Conservation (phyloP, 163 green algal species). For the Prototheca wickerhamii region DNA sequence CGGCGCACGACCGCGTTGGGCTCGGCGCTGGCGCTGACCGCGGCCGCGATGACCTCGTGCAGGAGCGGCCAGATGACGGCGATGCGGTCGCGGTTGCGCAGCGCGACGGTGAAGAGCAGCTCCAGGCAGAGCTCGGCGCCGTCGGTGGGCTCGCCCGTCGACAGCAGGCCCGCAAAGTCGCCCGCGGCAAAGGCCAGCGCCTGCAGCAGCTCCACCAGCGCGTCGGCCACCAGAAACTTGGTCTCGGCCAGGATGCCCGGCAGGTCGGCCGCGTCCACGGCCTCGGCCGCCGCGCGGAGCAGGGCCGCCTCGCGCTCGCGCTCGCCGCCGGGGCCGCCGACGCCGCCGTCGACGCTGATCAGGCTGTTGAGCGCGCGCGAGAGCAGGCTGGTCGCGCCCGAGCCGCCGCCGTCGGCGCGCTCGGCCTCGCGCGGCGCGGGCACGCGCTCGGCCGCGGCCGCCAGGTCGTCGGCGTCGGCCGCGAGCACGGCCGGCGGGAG, state of each 20-base stretch:
- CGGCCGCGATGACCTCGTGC: constrained; percentile 42
- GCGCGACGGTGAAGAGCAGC: constrained; percentile 73
- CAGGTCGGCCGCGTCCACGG: constrained; percentile 28
- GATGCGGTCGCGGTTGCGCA: constrained; percentile 86
- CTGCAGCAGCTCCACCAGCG: constrained; percentile 59
- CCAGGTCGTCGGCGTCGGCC: constrained; percentile 14
- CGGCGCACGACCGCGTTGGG: constrained; percentile 44
- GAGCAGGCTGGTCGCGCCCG: constrained; percentile 29
- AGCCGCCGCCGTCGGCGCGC: neutral
- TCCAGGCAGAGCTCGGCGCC: constrained; percentile 81
- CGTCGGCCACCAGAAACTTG: constrained; percentile 71
- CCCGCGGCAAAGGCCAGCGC: constrained; percentile 52
- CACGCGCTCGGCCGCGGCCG: constrained; percentile 17
- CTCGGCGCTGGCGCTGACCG: constrained; percentile 20
- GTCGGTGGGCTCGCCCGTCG: constrained; percentile 47
- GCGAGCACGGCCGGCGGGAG: constrained; percentile 53
- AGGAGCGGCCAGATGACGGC: constrained; percentile 59
- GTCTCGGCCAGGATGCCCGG: constrained; percentile 80
- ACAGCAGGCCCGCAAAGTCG: constrained; percentile 14
- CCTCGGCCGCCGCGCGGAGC: neutral
- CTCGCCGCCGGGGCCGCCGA: constrained; percentile 28
- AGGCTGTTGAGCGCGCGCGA: constrained; percentile 39
- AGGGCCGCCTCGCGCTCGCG: constrained; percentile 13
- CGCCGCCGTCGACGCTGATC: constrained; percentile 41
- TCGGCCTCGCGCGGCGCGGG: constrained; percentile 6